phyloP scores from a whole-genome alignment of 371 early-diverging fungal genomes.

The Sporodiniella umbellata region DNA sequence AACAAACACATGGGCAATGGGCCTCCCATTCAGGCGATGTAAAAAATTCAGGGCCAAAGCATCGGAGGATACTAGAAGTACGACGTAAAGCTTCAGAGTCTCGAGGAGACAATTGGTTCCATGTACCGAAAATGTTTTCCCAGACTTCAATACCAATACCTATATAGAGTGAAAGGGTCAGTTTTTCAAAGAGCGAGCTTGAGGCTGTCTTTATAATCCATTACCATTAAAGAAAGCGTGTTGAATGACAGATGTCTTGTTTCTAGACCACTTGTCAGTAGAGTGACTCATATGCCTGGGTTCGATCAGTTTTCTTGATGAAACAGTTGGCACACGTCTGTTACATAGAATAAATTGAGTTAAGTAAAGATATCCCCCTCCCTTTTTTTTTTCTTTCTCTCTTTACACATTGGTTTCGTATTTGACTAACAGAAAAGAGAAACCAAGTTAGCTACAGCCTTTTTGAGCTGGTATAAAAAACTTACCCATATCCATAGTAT shows the following conservation, averaged over 20 bases:
- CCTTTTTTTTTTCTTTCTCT: too few species aligned
- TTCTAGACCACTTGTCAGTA: slow-evolving; percentile 28
- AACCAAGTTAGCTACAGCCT: background rate
- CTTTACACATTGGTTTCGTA: slow-evolving; percentile 8
- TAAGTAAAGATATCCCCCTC: too few species aligned
- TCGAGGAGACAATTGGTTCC: slow-evolving; percentile 25
- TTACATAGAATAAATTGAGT: too few species aligned
- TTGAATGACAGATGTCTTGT: slow-evolving; percentile 26
- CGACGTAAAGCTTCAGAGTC: slow-evolving; percentile 26
- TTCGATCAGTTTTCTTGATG: slow-evolving; percentile 19
- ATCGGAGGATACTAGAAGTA: slow-evolving; percentile 20
- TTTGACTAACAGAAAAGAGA: slow-evolving; percentile 12
- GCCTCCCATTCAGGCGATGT: slow-evolving; percentile 28
- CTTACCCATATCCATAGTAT: slow-evolving; percentile 19
- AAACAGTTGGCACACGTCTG: slow-evolving; percentile 26
- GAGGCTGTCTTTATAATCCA: background rate
- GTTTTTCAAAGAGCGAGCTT: background rate
- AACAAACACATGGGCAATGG: slow-evolving; percentile 27
- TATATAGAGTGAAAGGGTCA: background rate
- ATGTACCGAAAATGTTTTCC: slow-evolving; percentile 33
- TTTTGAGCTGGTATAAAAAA: background rate
- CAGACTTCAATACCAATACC: slow-evolving; percentile 28
- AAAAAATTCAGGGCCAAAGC: slow-evolving; percentile 26
- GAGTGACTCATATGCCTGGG: slow-evolving; percentile 25
- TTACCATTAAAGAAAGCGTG: slow-evolving; percentile 30